Conservation (phyloP, 176 grass and related monocot genomes). For the Elaeis guineensis region DNA sequence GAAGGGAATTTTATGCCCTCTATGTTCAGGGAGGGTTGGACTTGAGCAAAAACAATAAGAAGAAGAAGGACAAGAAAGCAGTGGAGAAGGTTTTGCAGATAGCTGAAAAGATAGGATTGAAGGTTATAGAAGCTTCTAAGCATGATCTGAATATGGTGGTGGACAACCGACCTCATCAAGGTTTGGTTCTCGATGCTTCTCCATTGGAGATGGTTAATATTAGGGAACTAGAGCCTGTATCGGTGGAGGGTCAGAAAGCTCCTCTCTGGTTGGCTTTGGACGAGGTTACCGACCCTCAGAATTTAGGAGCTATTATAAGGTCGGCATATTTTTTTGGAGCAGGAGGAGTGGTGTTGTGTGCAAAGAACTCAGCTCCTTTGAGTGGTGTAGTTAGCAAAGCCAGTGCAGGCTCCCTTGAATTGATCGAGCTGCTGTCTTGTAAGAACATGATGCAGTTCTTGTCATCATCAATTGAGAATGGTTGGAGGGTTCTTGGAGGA, state of each 20-base stretch:
- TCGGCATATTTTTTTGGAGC: conserved; percentile 92
- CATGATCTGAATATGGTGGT: conserved; percentile 93
- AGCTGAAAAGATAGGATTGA: conserved; percentile 63
- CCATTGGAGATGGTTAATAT: conserved; percentile 82
- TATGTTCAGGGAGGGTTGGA: conserved; percentile 84
- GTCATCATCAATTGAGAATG: conserved; percentile 79
- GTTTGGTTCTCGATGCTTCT: conserved; percentile 83
- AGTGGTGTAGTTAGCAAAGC: conserved; percentile 96
- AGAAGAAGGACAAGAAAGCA: conserved; percentile 90
- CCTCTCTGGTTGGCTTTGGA: conserved; percentile 88
- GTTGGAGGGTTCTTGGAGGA: conserved; percentile 85
- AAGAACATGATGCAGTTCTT: conserved; percentile 99
- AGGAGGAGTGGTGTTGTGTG: conserved; percentile 62
- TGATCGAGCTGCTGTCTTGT: conserved; percentile 83
- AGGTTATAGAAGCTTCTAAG: conserved; percentile 63
- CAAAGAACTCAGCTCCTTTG: conserved; percentile 96
- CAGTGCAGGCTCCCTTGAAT: conserved; percentile 83
- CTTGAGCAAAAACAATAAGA: conserved; percentile 73
- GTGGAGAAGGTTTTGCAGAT: conserved; percentile 52
- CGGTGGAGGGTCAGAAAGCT: conserved; percentile 37
- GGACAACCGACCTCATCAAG: conserved; percentile 90
- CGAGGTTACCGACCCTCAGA: conserved; percentile 97
- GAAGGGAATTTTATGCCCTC: conserved; percentile 80
- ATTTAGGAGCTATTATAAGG: conserved; percentile 93
- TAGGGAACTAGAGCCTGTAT: conserved; percentile 60